Evolutionary conservation across 75 land plant genomes (phyloP).

Genomic region (Ceratopteris richardii): DNA sequence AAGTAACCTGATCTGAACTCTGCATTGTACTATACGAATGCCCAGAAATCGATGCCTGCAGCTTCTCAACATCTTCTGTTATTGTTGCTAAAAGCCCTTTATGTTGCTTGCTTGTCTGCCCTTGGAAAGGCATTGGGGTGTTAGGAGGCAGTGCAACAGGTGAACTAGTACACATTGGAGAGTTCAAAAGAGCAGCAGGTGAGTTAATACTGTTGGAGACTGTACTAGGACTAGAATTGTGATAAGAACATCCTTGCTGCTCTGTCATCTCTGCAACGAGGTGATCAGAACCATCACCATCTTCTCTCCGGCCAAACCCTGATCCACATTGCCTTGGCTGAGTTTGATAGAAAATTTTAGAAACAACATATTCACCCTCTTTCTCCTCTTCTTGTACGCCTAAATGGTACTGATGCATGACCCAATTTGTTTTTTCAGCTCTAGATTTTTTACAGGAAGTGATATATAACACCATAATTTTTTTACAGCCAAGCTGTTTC

Average conservation of each 20-base stretch:
- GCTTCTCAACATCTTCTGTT: background rate
- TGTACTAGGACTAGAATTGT: no score
- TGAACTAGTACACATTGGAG: background rate
- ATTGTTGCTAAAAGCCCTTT: background rate
- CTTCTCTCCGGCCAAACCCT: background rate
- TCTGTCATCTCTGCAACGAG: background rate
- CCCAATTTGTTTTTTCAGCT: slow-evolving; percentile 77
- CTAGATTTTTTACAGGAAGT: slow-evolving; percentile 42
- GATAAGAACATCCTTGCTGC: background rate
- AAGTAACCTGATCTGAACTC: background rate
- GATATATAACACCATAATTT: slow-evolving; percentile 84
- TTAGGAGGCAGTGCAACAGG: background rate
- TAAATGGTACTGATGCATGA: slow-evolving; percentile 92
- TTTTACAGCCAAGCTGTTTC: slow-evolving; percentile 65
- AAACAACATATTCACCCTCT: slow-evolving; percentile 79
- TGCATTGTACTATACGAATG: background rate
- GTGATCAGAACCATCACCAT: background rate
- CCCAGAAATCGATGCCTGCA: background rate
- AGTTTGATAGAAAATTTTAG: slow-evolving; percentile 66
- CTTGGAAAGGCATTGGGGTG: background rate
- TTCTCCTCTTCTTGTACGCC: slow-evolving; percentile 79
- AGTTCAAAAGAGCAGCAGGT: background rate
- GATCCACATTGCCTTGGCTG: slow-evolving; percentile 31
- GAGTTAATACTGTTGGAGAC: no score
- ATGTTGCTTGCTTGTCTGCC: background rate